Percentiles rank a stretch among this genome's conserved stretches.
phyloP scores from a whole-genome alignment of 805 yeast species.

The Starmerella lactis-condensi region DNA sequence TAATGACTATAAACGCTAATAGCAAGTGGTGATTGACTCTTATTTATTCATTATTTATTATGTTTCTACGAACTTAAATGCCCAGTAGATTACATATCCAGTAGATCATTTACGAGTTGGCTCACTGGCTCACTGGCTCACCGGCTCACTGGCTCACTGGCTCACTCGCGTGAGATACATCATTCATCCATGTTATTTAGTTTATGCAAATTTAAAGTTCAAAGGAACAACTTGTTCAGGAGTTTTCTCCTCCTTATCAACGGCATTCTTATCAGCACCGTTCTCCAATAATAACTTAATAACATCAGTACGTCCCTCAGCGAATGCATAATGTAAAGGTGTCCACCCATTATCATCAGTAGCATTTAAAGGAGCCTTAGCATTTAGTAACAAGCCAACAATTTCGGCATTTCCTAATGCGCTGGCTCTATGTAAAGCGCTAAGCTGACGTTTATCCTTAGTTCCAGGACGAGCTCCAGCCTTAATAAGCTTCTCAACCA shows the following conservation, averaged over 20 bases:
- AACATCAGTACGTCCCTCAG: constrained; percentile 74
- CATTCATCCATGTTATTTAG: constrained; percentile 21
- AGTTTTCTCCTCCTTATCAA: constrained; percentile 35
- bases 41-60: no score
- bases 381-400: constrained; percentile 35
- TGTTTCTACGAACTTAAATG: no score
- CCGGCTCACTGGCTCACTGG: no score
- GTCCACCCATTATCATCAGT: constrained; percentile 62
- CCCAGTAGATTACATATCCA: no score
- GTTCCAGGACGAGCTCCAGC: constrained; percentile 43
- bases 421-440: constrained; percentile 70
- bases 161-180: background rate
- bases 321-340: constrained; percentile 71
- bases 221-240: constrained; percentile 35
- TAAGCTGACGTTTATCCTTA: constrained; percentile 47
- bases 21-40: no score
- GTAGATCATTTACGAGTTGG: no score
- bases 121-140: no score
- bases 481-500: constrained; percentile 37
- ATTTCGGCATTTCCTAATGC: constrained; percentile 48
- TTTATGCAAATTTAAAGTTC: constrained; percentile 26
- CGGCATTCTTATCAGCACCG: constrained; percentile 44
- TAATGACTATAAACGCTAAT: no score
- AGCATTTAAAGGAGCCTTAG: constrained; percentile 46
- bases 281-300: constrained; percentile 40